These are phyloP conservation scores for Trichoderma polysporum DNA, from an alignment of 2,329 filamentous ascomycete species.

Conservation along the genomic window DNA sequence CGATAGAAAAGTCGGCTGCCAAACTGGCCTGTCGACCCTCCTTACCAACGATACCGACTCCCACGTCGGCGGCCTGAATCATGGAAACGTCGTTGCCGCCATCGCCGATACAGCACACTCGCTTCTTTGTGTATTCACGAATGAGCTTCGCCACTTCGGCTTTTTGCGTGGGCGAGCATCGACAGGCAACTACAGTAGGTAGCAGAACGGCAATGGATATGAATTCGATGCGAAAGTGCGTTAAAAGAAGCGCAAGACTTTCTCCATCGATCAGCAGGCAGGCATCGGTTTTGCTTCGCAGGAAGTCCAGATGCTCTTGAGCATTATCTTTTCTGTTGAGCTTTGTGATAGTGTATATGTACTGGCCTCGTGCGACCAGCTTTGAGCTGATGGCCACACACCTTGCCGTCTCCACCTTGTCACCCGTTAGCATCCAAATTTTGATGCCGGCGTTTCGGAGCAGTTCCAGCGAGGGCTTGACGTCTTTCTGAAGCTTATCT, in stretches of 20 bases:
- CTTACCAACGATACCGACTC: slow-evolving; percentile 96
- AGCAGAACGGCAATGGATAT: slow-evolving; percentile 84
- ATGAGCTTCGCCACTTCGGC: slow-evolving; percentile 91
- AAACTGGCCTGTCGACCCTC: slow-evolving; percentile 93
- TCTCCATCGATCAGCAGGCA: slow-evolving; percentile 95
- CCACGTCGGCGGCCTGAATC: slow-evolving; percentile 98
- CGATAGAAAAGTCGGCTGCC: slow-evolving; percentile 94
- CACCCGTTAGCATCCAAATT: slow-evolving; percentile 99
- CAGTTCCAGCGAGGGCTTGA: slow-evolving; percentile 92
- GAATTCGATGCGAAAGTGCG: slow-evolving; percentile 79
- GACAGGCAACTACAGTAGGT: slow-evolving; percentile 91
- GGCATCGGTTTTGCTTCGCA: slow-evolving; percentile 81
- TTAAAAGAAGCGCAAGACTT: slow-evolving; percentile 79
- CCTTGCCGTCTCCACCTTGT: slow-evolving; percentile 96
- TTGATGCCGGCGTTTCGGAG: slow-evolving; percentile 97
- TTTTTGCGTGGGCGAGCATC: slow-evolving; percentile 95
- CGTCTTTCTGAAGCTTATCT: slow-evolving; percentile 92
- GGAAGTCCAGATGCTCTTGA: slow-evolving; percentile 83
- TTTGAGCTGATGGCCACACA: slow-evolving; percentile 96
- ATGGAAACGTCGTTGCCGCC: slow-evolving; percentile 98
- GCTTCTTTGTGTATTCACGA: slow-evolving; percentile 86
- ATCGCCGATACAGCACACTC: slow-evolving; percentile 95
- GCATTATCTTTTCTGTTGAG: slow-evolving; percentile 80
- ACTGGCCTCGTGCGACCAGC: slow-evolving; percentile 88
- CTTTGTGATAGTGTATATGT: slow-evolving; percentile 90